These are phyloP conservation scores for Gaeumannomyces tritici DNA, from an alignment of 2,329 filamentous ascomycete species.

Conservation along the genomic window DNA sequence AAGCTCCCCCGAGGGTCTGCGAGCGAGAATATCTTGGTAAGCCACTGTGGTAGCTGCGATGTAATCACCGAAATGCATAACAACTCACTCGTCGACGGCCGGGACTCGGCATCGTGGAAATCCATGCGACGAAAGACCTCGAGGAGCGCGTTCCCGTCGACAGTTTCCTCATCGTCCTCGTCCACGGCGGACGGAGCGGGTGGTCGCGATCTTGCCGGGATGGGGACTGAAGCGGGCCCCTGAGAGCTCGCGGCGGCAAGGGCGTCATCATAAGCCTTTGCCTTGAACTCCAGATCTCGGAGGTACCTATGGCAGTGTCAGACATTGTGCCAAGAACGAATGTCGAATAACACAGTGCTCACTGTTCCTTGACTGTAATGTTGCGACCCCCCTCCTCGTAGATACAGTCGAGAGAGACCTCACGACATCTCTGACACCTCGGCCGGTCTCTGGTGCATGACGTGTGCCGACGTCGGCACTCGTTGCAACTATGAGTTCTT, in stretches of 20 bases:
- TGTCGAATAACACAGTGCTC: slow-evolving; percentile 1
- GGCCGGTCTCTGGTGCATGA: slow-evolving; percentile 27
- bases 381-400: slow-evolving; percentile 23
- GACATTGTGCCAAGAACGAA: too few species aligned
- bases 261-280: slow-evolving; percentile 16
- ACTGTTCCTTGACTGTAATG: slow-evolving; percentile 24
- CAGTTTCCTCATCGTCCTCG: slow-evolving; percentile 18
- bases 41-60: too few species aligned
- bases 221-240: not conserved
- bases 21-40: slow-evolving; percentile 9
- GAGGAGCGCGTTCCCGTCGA: slow-evolving; percentile 21
- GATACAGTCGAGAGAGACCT: slow-evolving; percentile 18
- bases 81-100: slow-evolving; percentile 21
- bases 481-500: slow-evolving; percentile 17
- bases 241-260: not conserved
- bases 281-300: slow-evolving; percentile 22
- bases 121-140: slow-evolving; percentile 17
- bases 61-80: not conserved
- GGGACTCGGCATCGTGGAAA: slow-evolving; percentile 17
- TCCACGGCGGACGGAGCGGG: not conserved
- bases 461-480: slow-evolving; percentile 23
- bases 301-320: slow-evolving; percentile 16
- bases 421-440: slow-evolving; percentile 22
- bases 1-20: slow-evolving; percentile 13
- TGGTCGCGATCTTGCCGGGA: slow-evolving; percentile 6